A percentile compares a stretch with the other conserved stretches of the same genome.
Evolutionary conservation across 1,284 basidiomycete genomes (phyloP).

Genomic region (Marasmius fiardii): DNA sequence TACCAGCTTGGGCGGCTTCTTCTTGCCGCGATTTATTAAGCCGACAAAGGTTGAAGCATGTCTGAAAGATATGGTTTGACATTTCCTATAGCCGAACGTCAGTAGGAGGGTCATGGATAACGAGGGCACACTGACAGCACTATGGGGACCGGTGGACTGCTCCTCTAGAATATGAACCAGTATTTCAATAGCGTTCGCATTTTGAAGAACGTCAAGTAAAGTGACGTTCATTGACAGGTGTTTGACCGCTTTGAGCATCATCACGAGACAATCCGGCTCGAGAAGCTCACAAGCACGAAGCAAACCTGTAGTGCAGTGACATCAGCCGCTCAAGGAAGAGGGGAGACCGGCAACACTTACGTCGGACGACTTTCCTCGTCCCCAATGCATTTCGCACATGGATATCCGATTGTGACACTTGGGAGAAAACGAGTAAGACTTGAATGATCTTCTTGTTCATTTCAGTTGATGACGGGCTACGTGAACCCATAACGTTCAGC

Average conservation of each 20-base stretch:
- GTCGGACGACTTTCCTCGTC: slow-evolving; percentile 83
- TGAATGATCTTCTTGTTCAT: slow-evolving; percentile 89
- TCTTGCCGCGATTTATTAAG: slow-evolving; percentile 93
- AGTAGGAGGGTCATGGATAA: slow-evolving; percentile 6
- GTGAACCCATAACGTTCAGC: slow-evolving; percentile 80
- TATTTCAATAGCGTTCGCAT: slow-evolving; percentile 92
- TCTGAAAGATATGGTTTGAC: slow-evolving; percentile 91
- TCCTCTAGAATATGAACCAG: slow-evolving; percentile 83
- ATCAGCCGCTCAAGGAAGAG: slow-evolving; percentile 6
- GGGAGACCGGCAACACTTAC: slow-evolving; percentile 46
- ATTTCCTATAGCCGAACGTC: slow-evolving; percentile 64
- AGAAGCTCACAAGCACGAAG: slow-evolving; percentile 82
- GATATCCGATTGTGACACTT: slow-evolving; percentile 91
- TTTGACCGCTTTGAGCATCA: slow-evolving; percentile 93
- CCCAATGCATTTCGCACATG: slow-evolving; percentile 91
- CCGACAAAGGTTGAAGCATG: slow-evolving; percentile 93
- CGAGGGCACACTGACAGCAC: slow-evolving; percentile 55
- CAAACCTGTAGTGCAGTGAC: slow-evolving; percentile 49
- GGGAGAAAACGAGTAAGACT: slow-evolving; percentile 90
- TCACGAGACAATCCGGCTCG: slow-evolving; percentile 81
- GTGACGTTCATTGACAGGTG: slow-evolving; percentile 92
- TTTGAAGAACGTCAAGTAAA: slow-evolving; percentile 90
- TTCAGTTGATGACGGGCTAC: slow-evolving; percentile 63
- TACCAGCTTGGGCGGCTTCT: slow-evolving; percentile 93
- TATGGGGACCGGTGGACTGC: slow-evolving; percentile 75